Evolutionary conservation across 1,139 yeast species (phyloP).

Genomic region (Candida tunisiensis): DNA sequence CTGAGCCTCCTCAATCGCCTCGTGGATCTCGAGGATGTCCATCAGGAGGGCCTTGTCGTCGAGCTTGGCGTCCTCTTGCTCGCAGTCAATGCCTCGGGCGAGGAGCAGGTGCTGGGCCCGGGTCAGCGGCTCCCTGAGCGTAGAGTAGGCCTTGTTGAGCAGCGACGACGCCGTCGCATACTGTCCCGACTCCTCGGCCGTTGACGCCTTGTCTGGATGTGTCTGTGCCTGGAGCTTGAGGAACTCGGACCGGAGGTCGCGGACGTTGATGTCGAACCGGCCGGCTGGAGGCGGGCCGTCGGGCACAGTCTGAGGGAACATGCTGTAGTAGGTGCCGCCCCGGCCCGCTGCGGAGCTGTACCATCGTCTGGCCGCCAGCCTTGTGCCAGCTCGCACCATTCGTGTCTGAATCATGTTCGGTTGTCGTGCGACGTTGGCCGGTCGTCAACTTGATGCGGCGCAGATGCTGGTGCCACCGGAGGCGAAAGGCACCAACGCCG

Average conservation of each 20-base stretch:
- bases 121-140: slow-evolving; percentile 49
- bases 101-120: slow-evolving; percentile 45
- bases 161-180: slow-evolving; percentile 27
- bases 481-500: too few relatives aligned
- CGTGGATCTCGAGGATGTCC: slow-evolving; percentile 72
- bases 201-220: slow-evolving; percentile 55
- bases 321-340: slow-evolving; percentile 29
- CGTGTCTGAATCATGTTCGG: too few relatives aligned
- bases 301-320: slow-evolving; percentile 68
- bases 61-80: slow-evolving; percentile 16
- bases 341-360: too few relatives aligned
- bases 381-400: too few relatives aligned
- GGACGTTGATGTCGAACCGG: slow-evolving; percentile 38
- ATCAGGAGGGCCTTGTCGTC: slow-evolving; percentile 45
- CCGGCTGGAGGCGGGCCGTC: slow-evolving; percentile 50
- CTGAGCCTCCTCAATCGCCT: slow-evolving; percentile 47
- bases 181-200: slow-evolving; percentile 6
- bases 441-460: too few relatives aligned
- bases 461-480: too few relatives aligned
- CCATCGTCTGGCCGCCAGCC: too few relatives aligned
- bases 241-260: slow-evolving; percentile 53
- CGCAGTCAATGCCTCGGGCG: slow-evolving; percentile 24
- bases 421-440: too few relatives aligned
- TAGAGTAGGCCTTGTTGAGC: slow-evolving; percentile 61
- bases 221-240: slow-evolving; percentile 49